phyloP scores from a whole-genome alignment of 2,329 filamentous ascomycete genomes.

The Orbilia ellipsospora region DNA sequence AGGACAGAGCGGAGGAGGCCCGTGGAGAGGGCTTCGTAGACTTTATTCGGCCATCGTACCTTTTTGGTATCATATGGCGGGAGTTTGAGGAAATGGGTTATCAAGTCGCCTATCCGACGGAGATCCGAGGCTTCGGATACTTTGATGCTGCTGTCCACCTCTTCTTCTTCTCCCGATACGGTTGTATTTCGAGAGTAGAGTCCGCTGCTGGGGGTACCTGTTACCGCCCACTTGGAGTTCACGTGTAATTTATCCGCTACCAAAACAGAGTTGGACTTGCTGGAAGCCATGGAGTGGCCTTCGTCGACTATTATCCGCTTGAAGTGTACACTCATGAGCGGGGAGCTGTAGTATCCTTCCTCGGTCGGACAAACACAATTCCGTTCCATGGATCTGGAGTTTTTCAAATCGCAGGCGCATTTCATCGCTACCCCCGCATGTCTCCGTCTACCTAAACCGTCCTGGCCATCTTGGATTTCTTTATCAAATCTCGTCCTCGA shows the following conservation, averaged over 20 bases:
- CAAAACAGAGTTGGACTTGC: constrained; percentile 69
- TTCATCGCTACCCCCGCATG: constrained; percentile 35
- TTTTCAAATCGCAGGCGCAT: constrained; percentile 63
- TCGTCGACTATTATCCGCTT: constrained; percentile 92
- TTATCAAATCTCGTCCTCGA: constrained; percentile 78
- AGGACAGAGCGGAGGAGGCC: constrained; percentile 75
- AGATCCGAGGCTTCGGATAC: constrained; percentile 63
- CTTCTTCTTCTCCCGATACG: constrained; percentile 53
- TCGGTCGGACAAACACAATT: constrained; percentile 65
- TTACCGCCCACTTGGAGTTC: constrained; percentile 86
- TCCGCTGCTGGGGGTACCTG: constrained; percentile 86
- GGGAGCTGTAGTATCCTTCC: constrained; percentile 68
- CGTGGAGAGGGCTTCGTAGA: constrained; percentile 59
- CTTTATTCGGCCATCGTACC: constrained; percentile 27
- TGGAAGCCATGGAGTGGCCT: constrained; percentile 83
- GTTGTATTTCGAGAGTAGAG: constrained; percentile 76
- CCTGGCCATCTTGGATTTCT: constrained; percentile 69
- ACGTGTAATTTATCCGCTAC: constrained; percentile 70
- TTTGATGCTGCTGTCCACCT: constrained; percentile 60
- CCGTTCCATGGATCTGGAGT: constrained; percentile 62
- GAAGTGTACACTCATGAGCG: constrained; percentile 79
- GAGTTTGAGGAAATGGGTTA: constrained; percentile 77
- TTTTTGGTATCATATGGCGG: constrained; percentile 22
- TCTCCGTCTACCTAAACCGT: constrained; percentile 64
- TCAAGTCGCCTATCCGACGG: constrained; percentile 73